phyloP scores from a whole-genome alignment of 495 filamentous ascomycete species.

The Hyaloscypha finlandica region DNA sequence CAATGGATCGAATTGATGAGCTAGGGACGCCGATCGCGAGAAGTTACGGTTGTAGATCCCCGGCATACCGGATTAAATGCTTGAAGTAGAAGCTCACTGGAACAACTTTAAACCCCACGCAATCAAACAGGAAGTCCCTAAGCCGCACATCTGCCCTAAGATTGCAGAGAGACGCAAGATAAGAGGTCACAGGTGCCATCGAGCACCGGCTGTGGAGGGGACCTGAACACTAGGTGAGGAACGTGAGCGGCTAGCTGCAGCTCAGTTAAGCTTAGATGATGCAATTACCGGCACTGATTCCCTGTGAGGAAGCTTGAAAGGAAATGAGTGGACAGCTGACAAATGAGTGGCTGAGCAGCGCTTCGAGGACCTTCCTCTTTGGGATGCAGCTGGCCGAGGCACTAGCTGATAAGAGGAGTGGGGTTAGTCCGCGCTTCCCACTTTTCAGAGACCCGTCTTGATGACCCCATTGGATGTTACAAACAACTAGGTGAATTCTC shows the following conservation, averaged over 20 bases:
- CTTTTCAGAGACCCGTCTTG: not conserved
- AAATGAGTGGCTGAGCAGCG: not conserved
- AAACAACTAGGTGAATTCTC: not conserved
- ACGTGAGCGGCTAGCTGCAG: constrained; percentile 1
- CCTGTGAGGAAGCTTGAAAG: not conserved
- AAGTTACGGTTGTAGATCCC: not conserved
- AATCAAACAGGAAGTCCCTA: constrained; percentile 6
- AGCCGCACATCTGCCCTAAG: not conserved
- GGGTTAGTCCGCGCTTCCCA: not conserved
- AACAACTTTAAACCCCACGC: not conserved
- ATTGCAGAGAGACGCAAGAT: not conserved
- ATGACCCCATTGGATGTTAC: not conserved
- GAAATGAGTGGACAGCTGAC: not conserved
- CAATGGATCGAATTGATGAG: not conserved
- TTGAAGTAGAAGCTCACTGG: constrained; percentile 2
- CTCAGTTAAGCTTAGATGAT: not conserved
- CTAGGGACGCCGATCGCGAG: not conserved
- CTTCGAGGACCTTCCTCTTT: not conserved
- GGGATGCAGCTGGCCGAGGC: not conserved
- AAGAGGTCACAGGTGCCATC: constrained; percentile 3
- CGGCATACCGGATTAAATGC: not conserved
- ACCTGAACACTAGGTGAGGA: not conserved
- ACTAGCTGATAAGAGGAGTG: constrained; percentile 4
- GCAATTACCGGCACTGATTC: not conserved
- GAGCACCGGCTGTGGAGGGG: not conserved